These are phyloP conservation scores for Rhododendron kiyosumense DNA, from an alignment of 148 eudicot species.

Conservation along the genomic window DNA sequence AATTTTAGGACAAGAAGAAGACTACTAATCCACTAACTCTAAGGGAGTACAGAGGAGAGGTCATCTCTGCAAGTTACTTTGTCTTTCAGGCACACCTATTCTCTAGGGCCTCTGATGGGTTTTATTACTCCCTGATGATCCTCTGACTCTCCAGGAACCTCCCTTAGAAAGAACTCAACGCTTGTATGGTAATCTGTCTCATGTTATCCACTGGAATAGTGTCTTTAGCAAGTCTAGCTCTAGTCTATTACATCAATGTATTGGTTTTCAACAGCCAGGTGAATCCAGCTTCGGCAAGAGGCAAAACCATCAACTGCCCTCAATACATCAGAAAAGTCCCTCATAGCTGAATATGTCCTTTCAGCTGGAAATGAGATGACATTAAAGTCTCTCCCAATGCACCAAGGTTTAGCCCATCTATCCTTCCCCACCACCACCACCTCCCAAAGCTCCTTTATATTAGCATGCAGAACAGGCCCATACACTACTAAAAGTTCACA, in stretches of 20 bases:
- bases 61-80: not conserved
- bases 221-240: not conserved
- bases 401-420: not conserved
- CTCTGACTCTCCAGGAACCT: not conserved
- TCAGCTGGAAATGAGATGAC: not conserved
- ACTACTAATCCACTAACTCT: not conserved
- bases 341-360: not conserved
- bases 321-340: not conserved
- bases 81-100: not conserved
- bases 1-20: not conserved
- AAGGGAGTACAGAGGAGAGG: not conserved
- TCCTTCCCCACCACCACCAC: not conserved
- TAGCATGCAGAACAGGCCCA: not conserved
- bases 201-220: not conserved
- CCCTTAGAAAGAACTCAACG: not conserved
- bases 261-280: not conserved
- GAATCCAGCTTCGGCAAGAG: not conserved
- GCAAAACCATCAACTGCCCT: not conserved
- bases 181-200: not conserved
- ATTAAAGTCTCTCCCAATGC: not conserved
- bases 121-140: not conserved
- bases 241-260: not conserved
- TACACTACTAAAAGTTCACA: not conserved
- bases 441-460: not conserved
- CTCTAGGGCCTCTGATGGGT: not conserved